Evolutionary conservation across 257 asterid genomes (phyloP).

Genomic region (Thymus quinquecostatus): DNA sequence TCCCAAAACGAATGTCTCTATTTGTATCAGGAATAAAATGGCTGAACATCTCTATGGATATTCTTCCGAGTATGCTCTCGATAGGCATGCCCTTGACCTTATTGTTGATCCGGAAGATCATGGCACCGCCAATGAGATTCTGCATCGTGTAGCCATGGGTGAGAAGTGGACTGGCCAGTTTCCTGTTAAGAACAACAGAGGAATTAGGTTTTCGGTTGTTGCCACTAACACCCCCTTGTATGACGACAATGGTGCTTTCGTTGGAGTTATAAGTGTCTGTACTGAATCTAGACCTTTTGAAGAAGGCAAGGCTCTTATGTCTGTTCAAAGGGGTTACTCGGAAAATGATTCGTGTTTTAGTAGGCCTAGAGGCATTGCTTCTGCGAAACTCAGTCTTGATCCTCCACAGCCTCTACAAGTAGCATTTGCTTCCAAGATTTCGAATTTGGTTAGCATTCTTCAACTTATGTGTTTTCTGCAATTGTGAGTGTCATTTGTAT

Average conservation of each 20-base stretch:
- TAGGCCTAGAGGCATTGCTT: slow-evolving; percentile 52
- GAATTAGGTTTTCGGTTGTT: slow-evolving; percentile 57
- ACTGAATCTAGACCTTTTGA: slow-evolving; percentile 62
- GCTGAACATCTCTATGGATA: slow-evolving; percentile 82
- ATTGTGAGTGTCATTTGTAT: slow-evolving; percentile 4
- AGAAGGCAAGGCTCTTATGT: slow-evolving; percentile 47
- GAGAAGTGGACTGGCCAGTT: slow-evolving; percentile 88
- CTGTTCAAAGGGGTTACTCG: slow-evolving; percentile 32
- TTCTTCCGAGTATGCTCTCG: slow-evolving; percentile 73
- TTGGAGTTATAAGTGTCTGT: slow-evolving; percentile 73
- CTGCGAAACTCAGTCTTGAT: slow-evolving; percentile 68
- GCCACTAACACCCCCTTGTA: slow-evolving; percentile 78
- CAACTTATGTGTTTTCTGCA: neutral
- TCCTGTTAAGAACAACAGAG: slow-evolving; percentile 70
- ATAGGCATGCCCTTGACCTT: slow-evolving; percentile 57
- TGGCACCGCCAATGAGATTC: slow-evolving; percentile 50
- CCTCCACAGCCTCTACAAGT: slow-evolving; percentile 81
- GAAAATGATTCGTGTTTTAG: slow-evolving; percentile 48
- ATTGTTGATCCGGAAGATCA: slow-evolving; percentile 51
- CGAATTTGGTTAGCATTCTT: slow-evolving; percentile 70
- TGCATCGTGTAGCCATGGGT: slow-evolving; percentile 57
- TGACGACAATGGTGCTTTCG: slow-evolving; percentile 72
- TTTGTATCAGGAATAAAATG: slow-evolving; percentile 66
- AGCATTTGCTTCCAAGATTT: slow-evolving; percentile 76
- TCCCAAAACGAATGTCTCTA: neutral